Evolutionary conservation across 305 asterid genomes (phyloP), one percentile per base, ranked within the genome.

Genomic region (Rubia tinctorum): DNA sequence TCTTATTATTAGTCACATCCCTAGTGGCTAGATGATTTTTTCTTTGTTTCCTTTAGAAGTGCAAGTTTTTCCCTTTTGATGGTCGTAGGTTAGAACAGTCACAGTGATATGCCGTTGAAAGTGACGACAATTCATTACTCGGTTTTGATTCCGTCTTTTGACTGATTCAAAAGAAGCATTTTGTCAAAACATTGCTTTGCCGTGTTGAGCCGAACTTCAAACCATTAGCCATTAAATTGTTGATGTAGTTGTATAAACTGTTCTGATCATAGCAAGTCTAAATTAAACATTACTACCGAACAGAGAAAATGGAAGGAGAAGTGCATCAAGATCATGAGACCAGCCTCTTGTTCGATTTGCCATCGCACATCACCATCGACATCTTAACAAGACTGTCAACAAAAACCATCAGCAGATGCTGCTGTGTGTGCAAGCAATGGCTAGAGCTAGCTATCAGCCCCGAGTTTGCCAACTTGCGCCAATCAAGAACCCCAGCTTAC

Each of bases 391-490:
- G 88, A 68, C 76, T 86, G 69, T 87, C 88, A 0, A 5, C 69
- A 22, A 68, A 22, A 66, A 49, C 68, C 56, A 66, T 84, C 66
- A 5, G 67, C 43, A 17, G 12, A 6, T 59, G 67, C 66, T 71
- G 76, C 40, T 61, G 77, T 14, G 88, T 86, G 0, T 76, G 88
- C 84, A 86, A 78, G 76, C 15, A 45, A 25, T 86, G 83, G 86
- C 71, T 47, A 5, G 9, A 55, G 0, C 76, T 86, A 30, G 44
- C 85, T 55, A 55, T 66, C 0, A 68, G 76, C 30, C 73, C 66
- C 5, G 85, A 82, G 43, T 85, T 86, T 18, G 75, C 80, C 18
- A 59, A 71, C 8, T 39, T 47, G 45, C 84, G 84, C 71, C 69
- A 77, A 40, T 74, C 85, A 5, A 82, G 68, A 74, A 79, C 87